Base-by-base conservation (phyloP, 2,329 filamentous ascomycete species). In the Sordariomycetes sp. region DNA sequence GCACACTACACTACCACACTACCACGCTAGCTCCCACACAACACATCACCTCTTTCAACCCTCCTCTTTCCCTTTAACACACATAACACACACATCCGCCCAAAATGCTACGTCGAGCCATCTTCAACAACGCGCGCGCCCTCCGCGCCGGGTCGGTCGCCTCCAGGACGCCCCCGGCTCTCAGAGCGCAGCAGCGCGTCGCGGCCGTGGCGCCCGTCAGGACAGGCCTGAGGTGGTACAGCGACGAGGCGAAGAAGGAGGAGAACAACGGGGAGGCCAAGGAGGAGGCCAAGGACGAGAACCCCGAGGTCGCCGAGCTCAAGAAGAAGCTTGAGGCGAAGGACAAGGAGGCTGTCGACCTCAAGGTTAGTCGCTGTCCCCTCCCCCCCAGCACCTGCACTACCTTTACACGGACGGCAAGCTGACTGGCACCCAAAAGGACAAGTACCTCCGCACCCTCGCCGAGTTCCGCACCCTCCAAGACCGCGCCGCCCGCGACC, bases 401-500 rank as follows among this genome's bases (percentile, higher is more conserved):
- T 18, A 43, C 8, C 53, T 18, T 35, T 14, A 43, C 32, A 20
- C 11, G 12, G 7, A 50, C 20, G 22, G 2, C 18, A 6, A 50
- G n/a, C 22, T 50, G 46, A 50, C 46, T 43, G 3, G 3, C 20
- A 24, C 32, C 1, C 18, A 12, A 28, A 24, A 97, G 94, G 94
- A 97, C 76, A 94, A 91, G 78, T 95, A 91, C 74, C 83, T 97
- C 62, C 93, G 94, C 71, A 88, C 89, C 58, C 86, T 97, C 63
- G 94, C 94, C 75, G 94, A 99, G 68, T 97, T 95, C 83, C 90
- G 90, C 71, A 99, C 97, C 77, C 88, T 99, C 56, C 93, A 97
- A 78, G 90, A 97, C 69, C 90, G 94, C 69, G 96, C 90, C 51
- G 83, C 87, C 72, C 90, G 94, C 69, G 94, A 99, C 65, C 87